A percentile compares a stretch with the other conserved stretches of the same genome.
phyloP scores from a whole-genome alignment of 2,329 filamentous ascomycete species.

The Polychaeton citri region DNA sequence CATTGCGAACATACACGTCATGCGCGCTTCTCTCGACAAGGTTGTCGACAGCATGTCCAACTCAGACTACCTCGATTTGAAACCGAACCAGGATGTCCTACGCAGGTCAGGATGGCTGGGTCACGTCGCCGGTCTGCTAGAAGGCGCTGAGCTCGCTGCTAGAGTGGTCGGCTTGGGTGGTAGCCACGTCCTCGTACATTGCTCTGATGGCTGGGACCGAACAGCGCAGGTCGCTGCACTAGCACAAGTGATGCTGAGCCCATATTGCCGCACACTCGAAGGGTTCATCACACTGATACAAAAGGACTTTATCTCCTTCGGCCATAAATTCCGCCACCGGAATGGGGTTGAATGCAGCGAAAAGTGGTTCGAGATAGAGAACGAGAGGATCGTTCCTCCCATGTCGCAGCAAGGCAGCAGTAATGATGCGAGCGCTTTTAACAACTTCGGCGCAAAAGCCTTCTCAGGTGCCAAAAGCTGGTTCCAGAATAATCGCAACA shows the following conservation, averaged over 20 bases:
- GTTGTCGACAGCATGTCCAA: constrained; percentile 87
- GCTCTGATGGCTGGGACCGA: constrained; percentile 96
- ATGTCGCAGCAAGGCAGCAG: constrained; percentile 29
- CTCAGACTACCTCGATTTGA: constrained; percentile 70
- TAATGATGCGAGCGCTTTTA: constrained; percentile 24
- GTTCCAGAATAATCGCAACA: constrained; percentile 55
- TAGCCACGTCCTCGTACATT: constrained; percentile 92
- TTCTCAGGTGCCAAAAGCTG: constrained; percentile 69
- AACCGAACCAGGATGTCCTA: constrained; percentile 69
- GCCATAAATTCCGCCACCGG: constrained; percentile 93
- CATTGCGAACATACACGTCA: constrained; percentile 97
- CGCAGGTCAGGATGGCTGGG: constrained; percentile 81
- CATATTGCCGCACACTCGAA: constrained; percentile 85
- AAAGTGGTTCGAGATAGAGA: constrained; percentile 85
- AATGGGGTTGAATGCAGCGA: constrained; percentile 78
- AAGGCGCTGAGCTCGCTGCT: constrained; percentile 73
- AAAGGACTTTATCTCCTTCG: constrained; percentile 96
- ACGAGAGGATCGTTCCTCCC: constrained; percentile 52
- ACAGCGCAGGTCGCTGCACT: constrained; percentile 89
- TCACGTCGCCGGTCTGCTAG: constrained; percentile 72
- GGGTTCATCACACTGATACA: constrained; percentile 91
- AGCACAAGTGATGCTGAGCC: constrained; percentile 85
- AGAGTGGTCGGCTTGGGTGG: constrained; percentile 82
- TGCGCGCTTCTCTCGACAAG: constrained; percentile 79
- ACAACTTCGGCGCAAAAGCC: constrained; percentile 49